Percentiles rank a stretch among this genome's conserved stretches.
phyloP scores from a whole-genome alignment of 2,329 filamentous ascomycete species.

The Beauveria brongniartii region DNA sequence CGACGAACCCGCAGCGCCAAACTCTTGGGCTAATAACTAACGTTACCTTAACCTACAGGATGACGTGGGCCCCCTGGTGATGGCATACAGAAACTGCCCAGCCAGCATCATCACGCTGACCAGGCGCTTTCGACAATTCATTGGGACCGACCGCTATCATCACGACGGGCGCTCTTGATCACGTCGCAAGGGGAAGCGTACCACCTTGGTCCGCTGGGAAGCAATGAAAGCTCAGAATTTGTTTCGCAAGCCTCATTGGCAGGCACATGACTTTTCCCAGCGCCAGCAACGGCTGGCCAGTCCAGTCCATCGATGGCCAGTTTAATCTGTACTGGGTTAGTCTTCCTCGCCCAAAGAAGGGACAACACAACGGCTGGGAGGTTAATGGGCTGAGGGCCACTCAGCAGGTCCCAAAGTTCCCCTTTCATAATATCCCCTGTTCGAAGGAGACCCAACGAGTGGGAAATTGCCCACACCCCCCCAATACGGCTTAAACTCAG shows the following conservation, averaged over 20 bases:
- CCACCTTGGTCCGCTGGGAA: too few species aligned
- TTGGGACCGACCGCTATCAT: neutral
- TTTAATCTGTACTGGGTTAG: neutral
- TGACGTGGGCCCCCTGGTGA: neutral
- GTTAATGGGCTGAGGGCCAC: constrained; percentile 3
- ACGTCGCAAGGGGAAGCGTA: too few species aligned
- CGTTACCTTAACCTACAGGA: neutral
- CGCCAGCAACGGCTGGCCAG: neutral
- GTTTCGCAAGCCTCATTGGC: neutral
- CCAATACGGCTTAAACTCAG: constrained; percentile 8
- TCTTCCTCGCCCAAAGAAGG: neutral
- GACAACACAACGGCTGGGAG: too few species aligned
- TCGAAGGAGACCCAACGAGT: constrained; percentile 12
- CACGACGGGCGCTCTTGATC: neutral
- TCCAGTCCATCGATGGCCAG: neutral
- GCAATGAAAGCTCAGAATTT: too few species aligned
- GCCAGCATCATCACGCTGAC: neutral
- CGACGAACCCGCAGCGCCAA: constrained; percentile 5
- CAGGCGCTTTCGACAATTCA: neutral
- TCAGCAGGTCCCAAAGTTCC: constrained; percentile 1
- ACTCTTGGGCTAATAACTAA: neutral
- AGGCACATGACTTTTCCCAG: neutral
- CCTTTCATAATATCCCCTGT: constrained; percentile 11
- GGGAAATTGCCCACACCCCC: constrained; percentile 12
- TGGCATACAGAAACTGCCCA: neutral